These are phyloP conservation scores for Chlorella ohadii DNA, from an alignment of 139 green algal genomes.

Conservation along the genomic window DNA sequence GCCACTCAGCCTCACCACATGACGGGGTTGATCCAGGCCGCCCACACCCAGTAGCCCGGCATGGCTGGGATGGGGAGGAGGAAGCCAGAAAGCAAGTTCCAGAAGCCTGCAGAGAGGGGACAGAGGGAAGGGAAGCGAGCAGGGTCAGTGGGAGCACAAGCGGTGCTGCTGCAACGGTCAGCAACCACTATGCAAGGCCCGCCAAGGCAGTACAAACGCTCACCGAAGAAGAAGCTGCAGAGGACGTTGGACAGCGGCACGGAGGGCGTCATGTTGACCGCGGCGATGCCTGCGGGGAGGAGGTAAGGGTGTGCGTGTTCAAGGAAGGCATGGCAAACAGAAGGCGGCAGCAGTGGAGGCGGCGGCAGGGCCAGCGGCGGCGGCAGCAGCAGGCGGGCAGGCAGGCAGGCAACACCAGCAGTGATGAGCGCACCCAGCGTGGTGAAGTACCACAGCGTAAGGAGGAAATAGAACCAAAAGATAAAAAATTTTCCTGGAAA, in stretches of 20 bases:
- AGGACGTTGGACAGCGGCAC: constrained; percentile 15
- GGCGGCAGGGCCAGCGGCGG: too few relatives aligned
- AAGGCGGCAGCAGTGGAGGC: too few relatives aligned
- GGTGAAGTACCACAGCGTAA: background rate
- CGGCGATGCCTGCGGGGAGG: background rate
- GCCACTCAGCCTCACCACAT: background rate
- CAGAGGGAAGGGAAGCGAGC: background rate
- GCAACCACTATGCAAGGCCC: too few relatives aligned
- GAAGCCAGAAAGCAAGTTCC: constrained; percentile 22
- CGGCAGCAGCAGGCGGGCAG: too few relatives aligned
- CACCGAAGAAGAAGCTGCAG: constrained; percentile 8
- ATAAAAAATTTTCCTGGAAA: too few relatives aligned
- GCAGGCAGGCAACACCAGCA: too few relatives aligned
- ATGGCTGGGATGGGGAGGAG: constrained; percentile 18
- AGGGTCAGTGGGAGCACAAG: too few relatives aligned
- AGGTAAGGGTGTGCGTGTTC: too few relatives aligned
- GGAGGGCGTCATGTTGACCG: constrained; percentile 24
- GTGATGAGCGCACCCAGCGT: background rate
- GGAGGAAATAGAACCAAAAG: background rate
- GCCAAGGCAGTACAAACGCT: too few relatives aligned
- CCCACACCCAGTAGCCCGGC: constrained; percentile 25
- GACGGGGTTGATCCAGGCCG: constrained; percentile 19
- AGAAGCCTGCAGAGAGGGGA: constrained; percentile 12
- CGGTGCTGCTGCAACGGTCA: too few relatives aligned
- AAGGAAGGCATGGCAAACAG: too few relatives aligned